Conservation (phyloP, 106 monocot genomes). For the Xerophyta viscosa region DNA sequence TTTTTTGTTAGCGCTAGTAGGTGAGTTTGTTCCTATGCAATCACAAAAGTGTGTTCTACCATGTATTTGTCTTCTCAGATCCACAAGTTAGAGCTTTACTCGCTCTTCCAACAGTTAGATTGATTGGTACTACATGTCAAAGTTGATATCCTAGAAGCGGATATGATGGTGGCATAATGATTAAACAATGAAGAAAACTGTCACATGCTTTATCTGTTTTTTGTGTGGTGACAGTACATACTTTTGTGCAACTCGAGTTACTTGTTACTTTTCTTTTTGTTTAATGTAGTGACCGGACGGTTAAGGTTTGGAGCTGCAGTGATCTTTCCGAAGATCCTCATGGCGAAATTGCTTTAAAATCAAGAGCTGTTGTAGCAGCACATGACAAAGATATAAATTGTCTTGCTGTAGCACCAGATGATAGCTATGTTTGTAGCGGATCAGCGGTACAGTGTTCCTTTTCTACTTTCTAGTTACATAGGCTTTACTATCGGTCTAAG, state of each 20-base stretch:
- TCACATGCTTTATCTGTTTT: too few relatives aligned
- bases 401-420: slow-evolving; percentile 84
- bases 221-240: too few relatives aligned
- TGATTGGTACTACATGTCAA: too few relatives aligned
- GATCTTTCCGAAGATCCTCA: slow-evolving; percentile 30
- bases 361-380: slow-evolving; percentile 79
- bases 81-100: too few relatives aligned
- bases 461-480: not conserved
- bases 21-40: slow-evolving; percentile 26
- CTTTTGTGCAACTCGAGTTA: too few relatives aligned
- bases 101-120: too few relatives aligned
- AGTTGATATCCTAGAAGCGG: too few relatives aligned
- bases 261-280: too few relatives aligned
- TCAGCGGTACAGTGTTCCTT: slow-evolving; percentile 81
- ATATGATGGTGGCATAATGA: too few relatives aligned
- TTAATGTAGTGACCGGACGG: slow-evolving; percentile 60
- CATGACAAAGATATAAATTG: slow-evolving; percentile 98
- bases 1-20: slow-evolving; percentile 96
- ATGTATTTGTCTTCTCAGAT: too few relatives aligned
- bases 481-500: too few relatives aligned
- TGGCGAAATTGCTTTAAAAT: slow-evolving; percentile 47
- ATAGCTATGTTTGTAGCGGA: slow-evolving; percentile 85
- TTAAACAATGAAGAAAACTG: too few relatives aligned
- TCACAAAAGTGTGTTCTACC: not conserved
- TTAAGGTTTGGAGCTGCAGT: slow-evolving; percentile 81